Percentiles rank a stretch among this genome's conserved stretches.
Evolutionary conservation across 129 eudicot species (phyloP).

Genomic region (Escallonia rubra): DNA sequence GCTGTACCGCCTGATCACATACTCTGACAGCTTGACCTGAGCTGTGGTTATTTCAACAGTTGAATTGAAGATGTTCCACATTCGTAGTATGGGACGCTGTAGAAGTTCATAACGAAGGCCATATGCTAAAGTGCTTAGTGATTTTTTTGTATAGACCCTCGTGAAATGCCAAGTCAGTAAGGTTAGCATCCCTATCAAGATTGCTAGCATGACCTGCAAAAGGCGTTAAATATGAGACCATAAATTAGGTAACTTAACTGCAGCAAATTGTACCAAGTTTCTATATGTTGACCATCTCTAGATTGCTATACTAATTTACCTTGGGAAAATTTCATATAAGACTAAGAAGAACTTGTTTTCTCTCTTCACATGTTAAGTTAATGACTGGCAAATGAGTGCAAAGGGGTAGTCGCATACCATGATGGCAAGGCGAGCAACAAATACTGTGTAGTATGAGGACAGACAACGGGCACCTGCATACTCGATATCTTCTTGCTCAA

Average conservation of each 20-base stretch:
- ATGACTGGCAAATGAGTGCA: neutral
- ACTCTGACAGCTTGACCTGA: slow-evolving; percentile 81
- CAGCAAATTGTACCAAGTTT: neutral
- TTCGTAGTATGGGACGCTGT: slow-evolving; percentile 74
- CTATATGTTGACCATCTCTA: neutral
- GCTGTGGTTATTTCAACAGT: slow-evolving; percentile 81
- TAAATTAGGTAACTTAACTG: no score
- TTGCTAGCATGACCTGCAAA: slow-evolving; percentile 79
- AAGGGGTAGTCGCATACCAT: slow-evolving; percentile 42
- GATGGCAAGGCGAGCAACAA: slow-evolving; percentile 90
- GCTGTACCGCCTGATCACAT: slow-evolving; percentile 61
- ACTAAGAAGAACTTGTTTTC: neutral
- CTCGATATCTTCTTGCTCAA: slow-evolving; percentile 50
- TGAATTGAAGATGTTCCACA: slow-evolving; percentile 92
- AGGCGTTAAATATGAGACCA: slow-evolving; percentile 7
- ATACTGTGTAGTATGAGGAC: slow-evolving; percentile 82
- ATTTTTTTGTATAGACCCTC: slow-evolving; percentile 75
- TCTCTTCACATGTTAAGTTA: neutral
- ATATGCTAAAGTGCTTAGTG: slow-evolving; percentile 66
- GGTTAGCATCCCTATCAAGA: slow-evolving; percentile 85
- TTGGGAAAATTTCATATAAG: neutral
- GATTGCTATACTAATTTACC: neutral
- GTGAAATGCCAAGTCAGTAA: slow-evolving; percentile 94
- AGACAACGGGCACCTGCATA: slow-evolving; percentile 52
- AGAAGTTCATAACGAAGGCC: slow-evolving; percentile 88